Base-by-base conservation (phyloP, 352 stramenopile species). In the Elongisporangium prolatum region DNA sequence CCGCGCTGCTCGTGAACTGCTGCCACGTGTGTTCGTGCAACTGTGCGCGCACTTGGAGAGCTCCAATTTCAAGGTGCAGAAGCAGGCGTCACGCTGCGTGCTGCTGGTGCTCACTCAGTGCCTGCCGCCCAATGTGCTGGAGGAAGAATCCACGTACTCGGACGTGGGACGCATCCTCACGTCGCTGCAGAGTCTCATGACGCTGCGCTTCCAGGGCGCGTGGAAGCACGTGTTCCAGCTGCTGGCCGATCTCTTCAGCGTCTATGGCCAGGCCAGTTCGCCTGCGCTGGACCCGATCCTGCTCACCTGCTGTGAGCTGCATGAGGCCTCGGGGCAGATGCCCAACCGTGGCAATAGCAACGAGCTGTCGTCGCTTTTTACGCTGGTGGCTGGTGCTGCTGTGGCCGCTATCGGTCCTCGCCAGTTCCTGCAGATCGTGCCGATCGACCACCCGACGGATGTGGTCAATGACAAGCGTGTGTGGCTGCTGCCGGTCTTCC, bases 401-500 rank as follows among this genome's bases (percentile, higher is more conserved):
- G 72, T 91, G 14, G 71, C 70, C n/a, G 72, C 80, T 20, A 70
- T 93, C 25, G 84, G 86, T 0, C 82, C 84, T 1, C 79, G 74
- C 44, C 59, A 64, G 16, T 93, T 95, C 70, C 52, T 95, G 13
- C 63, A 83, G 52, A 72, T 95, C 54, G 74, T 95, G 51, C 79
- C 86, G 16, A 74, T 95, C 47, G 71, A 84, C 25, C 75, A 94
- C 68, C 59, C 74, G 13, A 82, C 68, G 2, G 84, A 91, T 6
- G 77, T 93, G 54, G 69, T 95, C 11, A 86, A 65, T 34, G 81
- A 93, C 51, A 75, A 89, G 68, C 80, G 84, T 28, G 66, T 83
- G 24, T 95, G 86, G 86, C 74, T 93, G 21, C 64, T 95, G n/a
- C 75, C 82, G 0, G 81, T 95, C 50, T 80, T 94, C 63, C 80